Evolutionary conservation across 371 early-diverging fungal genomes (phyloP).

Genomic region (Mortierella sp.): DNA sequence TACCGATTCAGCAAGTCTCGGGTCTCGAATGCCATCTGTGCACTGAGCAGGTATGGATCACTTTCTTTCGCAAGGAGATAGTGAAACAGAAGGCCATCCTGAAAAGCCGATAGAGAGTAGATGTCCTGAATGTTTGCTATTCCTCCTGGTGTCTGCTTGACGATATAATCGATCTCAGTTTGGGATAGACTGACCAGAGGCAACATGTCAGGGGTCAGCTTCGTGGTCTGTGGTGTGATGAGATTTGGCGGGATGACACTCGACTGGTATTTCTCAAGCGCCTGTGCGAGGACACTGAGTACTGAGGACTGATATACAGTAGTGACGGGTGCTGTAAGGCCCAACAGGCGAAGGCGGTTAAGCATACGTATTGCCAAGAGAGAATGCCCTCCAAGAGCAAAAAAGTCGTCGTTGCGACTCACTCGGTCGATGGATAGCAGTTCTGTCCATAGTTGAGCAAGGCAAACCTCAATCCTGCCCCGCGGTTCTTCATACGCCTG

Average conservation of each 20-base stretch:
- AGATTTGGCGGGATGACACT: constrained; percentile 9
- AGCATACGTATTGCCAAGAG: constrained; percentile 4
- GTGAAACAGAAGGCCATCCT: constrained; percentile 27
- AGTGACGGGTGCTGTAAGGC: neutral
- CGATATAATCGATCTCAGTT: constrained; percentile 19
- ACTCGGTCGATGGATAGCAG: constrained; percentile 5
- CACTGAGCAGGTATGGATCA: constrained; percentile 8
- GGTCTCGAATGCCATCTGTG: neutral
- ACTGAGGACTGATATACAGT: constrained; percentile 10
- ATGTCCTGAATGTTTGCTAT: constrained; percentile 31
- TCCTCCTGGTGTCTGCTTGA: constrained; percentile 10
- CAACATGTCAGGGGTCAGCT: constrained; percentile 13
- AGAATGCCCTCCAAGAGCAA: constrained; percentile 19
- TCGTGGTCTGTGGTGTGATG: constrained; percentile 2
- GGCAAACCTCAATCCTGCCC: constrained; percentile 4
- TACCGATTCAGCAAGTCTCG: constrained; percentile 17
- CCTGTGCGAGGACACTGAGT: constrained; percentile 9
- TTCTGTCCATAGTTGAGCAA: constrained; percentile 2
- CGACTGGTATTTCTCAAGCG: neutral
- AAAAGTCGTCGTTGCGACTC: constrained; percentile 22
- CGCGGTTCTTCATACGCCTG: constrained; percentile 6
- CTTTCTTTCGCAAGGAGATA: constrained; percentile 7
- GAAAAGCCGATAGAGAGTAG: constrained; percentile 19
- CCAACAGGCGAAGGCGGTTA: too few relatives aligned
- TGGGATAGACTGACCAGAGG: constrained; percentile 24